These are phyloP conservation scores for Articulospora tetracladia DNA, from an alignment of 495 filamentous ascomycete genomes.

Conservation along the genomic window DNA sequence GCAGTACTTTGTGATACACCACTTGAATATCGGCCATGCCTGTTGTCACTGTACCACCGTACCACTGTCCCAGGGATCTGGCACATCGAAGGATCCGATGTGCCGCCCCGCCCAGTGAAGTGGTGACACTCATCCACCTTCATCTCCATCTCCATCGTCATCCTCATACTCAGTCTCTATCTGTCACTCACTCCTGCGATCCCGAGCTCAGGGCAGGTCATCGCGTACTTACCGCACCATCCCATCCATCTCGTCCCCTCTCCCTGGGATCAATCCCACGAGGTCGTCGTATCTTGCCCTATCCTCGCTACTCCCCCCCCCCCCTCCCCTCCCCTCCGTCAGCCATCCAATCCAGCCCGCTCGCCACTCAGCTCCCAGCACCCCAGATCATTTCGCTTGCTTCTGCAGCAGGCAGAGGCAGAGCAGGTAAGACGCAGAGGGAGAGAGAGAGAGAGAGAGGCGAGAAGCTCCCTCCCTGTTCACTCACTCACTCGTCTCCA, in stretches of 20 bases:
- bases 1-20: background rate
- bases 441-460: background rate
- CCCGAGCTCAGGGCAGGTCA: too few species aligned
- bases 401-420: background rate
- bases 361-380: too few species aligned
- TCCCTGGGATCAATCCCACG: too few species aligned
- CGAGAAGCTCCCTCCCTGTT: background rate
- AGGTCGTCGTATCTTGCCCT: background rate
- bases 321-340: background rate
- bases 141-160: background rate
- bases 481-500: background rate
- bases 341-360: too few species aligned
- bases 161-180: background rate
- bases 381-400: background rate
- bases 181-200: too few species aligned
- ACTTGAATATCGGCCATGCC: background rate
- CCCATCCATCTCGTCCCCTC: too few species aligned
- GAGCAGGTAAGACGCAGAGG: too few species aligned
- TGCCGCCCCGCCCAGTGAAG: background rate
- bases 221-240: too few species aligned
- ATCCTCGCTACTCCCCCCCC: too few species aligned
- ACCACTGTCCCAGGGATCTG: background rate
- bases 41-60: too few species aligned
- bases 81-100: background rate
- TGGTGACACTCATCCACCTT: background rate